Evolutionary conservation across 805 yeast genomes (phyloP), one percentile per base, ranked within the genome.

Genomic region (Scheffersomyces ergatensis): DNA sequence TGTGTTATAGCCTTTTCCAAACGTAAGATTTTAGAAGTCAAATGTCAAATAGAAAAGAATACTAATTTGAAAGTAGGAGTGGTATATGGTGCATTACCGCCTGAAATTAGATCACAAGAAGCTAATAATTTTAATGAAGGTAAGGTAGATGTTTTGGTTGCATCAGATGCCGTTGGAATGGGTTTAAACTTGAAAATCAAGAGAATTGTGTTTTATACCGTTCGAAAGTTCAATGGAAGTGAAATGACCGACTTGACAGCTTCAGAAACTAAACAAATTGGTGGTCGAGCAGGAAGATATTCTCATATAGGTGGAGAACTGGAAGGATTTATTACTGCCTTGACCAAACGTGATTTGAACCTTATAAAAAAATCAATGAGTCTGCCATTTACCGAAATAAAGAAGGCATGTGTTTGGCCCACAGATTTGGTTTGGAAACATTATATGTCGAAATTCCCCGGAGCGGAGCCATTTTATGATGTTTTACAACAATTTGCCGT

Each of bases 101-200:
- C 98, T 0, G 98, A 93, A 57, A 88, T 92, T 0, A 76, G 99
- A 49, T 79, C 89, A 2, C 79, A 80, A 48, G 97, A 93, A 55
- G 96, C 97, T 0, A 60, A 68, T 21, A 70, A 77, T 35, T 93
- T 93, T 61, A 93, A 93, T 56, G 65, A 57, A n/a, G 92, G 95
- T 2, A 75, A 76, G 26, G 84, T 80, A 47, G 93, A 90, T 53
- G 74, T 86, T n/a, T 68, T 93, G 29, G 86, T 93, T 5, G 98
- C 99, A 1, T 86, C 96, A 2, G 98, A 93, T 66, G 99, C 99
- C 0, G 82, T 93, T 46, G 99, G 99, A 2, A 92, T 93, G 97
- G 99, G 99, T 0, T 71, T 93, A 39, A 93, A 93, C 55, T 69
- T 93, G 53, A 83, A 86, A 19, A 90, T 93, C 48, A 79, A 82